phyloP scores from a whole-genome alignment of 768 basidiomycete genomes.

The Tylopilus subfusipes region DNA sequence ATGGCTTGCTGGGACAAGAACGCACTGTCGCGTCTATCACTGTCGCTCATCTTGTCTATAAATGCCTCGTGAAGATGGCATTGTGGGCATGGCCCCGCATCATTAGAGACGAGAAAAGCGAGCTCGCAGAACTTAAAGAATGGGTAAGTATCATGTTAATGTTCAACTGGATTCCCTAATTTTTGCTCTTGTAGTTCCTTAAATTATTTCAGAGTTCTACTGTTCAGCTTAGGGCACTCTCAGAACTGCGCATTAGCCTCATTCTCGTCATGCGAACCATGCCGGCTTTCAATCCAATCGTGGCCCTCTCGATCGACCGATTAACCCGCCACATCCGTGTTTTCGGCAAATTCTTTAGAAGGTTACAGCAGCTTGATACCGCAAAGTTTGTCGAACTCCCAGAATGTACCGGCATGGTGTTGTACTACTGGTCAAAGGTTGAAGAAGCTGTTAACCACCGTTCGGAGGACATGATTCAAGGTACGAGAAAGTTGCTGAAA shows the following conservation, averaged over 20 bases:
- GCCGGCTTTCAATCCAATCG: conserved; percentile 33
- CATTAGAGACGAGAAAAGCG: conserved; percentile 41
- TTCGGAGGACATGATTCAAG: conserved; percentile 51
- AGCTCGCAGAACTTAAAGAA: conserved; percentile 41
- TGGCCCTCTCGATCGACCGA: conserved; percentile 46
- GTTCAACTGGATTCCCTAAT: not conserved
- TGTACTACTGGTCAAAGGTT: conserved; percentile 82
- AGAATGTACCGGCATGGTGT: conserved; percentile 59
- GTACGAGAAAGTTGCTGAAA: conserved; percentile 33
- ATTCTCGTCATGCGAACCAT: conserved; percentile 41
- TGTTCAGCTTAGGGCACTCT: conserved; percentile 52
- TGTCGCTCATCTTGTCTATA: conserved; percentile 69
- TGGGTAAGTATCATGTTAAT: conserved; percentile 45
- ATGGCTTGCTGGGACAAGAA: conserved; percentile 34
- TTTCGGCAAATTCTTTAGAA: conserved; percentile 80
- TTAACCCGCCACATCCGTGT: conserved; percentile 66
- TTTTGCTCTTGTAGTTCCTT: conserved; percentile 43
- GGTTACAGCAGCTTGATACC: conserved; percentile 60
- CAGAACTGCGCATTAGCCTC: conserved; percentile 54
- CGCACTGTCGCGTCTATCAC: conserved; percentile 45
- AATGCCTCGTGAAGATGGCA: conserved; percentile 67
- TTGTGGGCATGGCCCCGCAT: conserved; percentile 67
- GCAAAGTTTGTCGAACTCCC: conserved; percentile 62
- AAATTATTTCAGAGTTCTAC: conserved; percentile 60
- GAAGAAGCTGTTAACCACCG: conserved; percentile 58